Conservation (phyloP, 768 basidiomycete genomes). For the Brasilioporus rufonigricans region DNA sequence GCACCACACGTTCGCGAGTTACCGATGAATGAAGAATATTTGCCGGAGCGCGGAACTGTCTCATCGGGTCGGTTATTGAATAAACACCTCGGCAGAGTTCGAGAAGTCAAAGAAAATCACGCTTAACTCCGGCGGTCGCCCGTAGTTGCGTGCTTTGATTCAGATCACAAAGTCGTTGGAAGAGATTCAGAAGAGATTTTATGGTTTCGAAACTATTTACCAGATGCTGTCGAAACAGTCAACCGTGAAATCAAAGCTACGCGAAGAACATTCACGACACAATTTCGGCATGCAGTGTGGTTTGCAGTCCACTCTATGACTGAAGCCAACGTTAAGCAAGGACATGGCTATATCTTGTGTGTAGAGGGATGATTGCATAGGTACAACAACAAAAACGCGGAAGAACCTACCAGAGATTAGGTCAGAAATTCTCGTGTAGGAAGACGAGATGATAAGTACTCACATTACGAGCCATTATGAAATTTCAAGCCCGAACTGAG, state of each 20-base stretch:
- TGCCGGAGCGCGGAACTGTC: slow-evolving; percentile 4
- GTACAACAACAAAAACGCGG: slow-evolving; percentile 1
- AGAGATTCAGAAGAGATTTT: neutral
- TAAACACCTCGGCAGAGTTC: neutral
- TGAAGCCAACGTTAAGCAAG: slow-evolving; percentile 19
- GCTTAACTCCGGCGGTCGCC: neutral
- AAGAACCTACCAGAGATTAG: neutral
- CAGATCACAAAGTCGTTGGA: neutral
- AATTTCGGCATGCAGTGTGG: slow-evolving; percentile 14
- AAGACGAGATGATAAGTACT: neutral
- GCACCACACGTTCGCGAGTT: slow-evolving; percentile 13
- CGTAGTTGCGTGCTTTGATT: neutral
- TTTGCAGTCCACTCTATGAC: slow-evolving; percentile 16
- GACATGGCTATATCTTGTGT: slow-evolving; percentile 20
- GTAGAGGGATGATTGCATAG: slow-evolving; percentile 2
- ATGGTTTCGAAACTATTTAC: slow-evolving; percentile 11
- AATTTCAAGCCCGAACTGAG: neutral
- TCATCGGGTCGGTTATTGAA: neutral
- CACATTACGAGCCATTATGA: slow-evolving; percentile 4
- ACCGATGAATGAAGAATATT: slow-evolving; percentile 6
- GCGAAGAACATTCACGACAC: slow-evolving; percentile 12
- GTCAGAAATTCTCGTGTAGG: neutral
- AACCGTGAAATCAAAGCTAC: slow-evolving; percentile 5
- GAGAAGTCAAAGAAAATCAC: neutral
- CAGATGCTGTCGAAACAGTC: slow-evolving; percentile 8